Evolutionary conservation across 2,329 filamentous ascomycete genomes (phyloP), one percentile per base, ranked within the genome.

Genomic region (Colletotrichum salicis): DNA sequence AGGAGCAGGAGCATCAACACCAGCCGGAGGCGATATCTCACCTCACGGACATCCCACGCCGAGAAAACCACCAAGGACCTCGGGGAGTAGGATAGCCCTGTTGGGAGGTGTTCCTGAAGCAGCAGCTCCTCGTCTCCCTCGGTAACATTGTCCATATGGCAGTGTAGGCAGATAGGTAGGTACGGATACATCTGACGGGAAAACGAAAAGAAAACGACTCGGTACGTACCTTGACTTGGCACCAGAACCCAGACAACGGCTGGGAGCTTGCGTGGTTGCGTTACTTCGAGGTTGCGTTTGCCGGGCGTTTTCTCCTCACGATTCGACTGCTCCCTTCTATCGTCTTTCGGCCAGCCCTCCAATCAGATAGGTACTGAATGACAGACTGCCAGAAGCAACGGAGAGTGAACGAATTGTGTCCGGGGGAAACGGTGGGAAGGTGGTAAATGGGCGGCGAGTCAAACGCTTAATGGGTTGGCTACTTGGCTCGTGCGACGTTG

Each of bases 211-310:
- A 55, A 55, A 52, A 37, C 54, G 61, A 71, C 22, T 52, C 10
- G 41, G 57, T 72, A 72, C 70, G 67, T 72, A 72, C 70, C 67
- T 70, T 13, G 37, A 45, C 37, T 72, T 71, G 59, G 70, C 65
- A 33, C 11, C 37, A 67, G 57, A 68, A n/a, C 63, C 64, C 48
- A 60, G 65, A 56, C 59, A 12, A 48, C 29, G 37, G 41, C 37
- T 29, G 63, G 27, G 29, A 56, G 69, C 69, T 69, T 72, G 65
- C 54, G 65, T 70, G 41, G 48, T 57, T 71, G 68, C 65, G 33
- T 70, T 52, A 64, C 41, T 22, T 71, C 13, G 65, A 31, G 48
- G 51, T 55, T 64, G 59, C 58, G 69, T 63, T 64, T 70, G 55
- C 66, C 65, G 29, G 13, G 15, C 37, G 6, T 31, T 31, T 67